Evolutionary conservation across 1,284 basidiomycete species (phyloP), one percentile per base, ranked within the genome.

Genomic region (Mrakiaceae sp.): DNA sequence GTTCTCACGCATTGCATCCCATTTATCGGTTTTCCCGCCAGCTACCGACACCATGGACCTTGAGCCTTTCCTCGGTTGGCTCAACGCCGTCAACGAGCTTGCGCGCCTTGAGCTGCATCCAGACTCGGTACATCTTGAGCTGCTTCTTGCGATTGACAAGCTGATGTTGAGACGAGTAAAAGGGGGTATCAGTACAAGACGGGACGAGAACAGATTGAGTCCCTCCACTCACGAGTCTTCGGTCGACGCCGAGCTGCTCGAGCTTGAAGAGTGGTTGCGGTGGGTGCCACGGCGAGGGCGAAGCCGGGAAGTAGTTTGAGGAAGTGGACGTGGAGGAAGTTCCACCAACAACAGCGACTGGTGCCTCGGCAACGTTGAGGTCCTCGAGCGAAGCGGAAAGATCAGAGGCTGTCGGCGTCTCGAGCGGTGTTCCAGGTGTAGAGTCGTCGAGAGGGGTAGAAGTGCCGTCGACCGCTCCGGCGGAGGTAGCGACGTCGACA

Each of bases 101-200:
- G 62, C 79, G 78, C 71, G 92, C 93, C 74, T 88, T 89, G 3
- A 84, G 88, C 76, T 95, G 90, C 84, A 94, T 86, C 90, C 90
- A 95, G 4, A 93, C 88, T 55, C 93, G 80, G 74, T 94, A 95
- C 93, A 97, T 97, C 76, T 94, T 92, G 63, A 94, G 78, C 77
- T 92, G 87, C 64, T 90, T 80, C 75, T 94, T 96, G 60, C 93
- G 81, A 74, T 97, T 97, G 52, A 97, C 85, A 59, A 97, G 80
- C 67, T 76, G 60, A 7, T 14, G 40, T 46, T 16, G 16, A 44
- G 3, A 3, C 11, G 43, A 47, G 53, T 12, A 63, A 49, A 51
- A 51, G 10, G 14, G 27, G 27, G 27, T 27, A 27, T 56, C 42
- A 40, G 6, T 43, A 56, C 48, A 63, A 58, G n/a, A 27, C 12